Evolutionary conservation across 352 stramenopile genomes (phyloP), one percentile per base, ranked within the genome.

Genomic region (Phytophthora citrophthora): DNA sequence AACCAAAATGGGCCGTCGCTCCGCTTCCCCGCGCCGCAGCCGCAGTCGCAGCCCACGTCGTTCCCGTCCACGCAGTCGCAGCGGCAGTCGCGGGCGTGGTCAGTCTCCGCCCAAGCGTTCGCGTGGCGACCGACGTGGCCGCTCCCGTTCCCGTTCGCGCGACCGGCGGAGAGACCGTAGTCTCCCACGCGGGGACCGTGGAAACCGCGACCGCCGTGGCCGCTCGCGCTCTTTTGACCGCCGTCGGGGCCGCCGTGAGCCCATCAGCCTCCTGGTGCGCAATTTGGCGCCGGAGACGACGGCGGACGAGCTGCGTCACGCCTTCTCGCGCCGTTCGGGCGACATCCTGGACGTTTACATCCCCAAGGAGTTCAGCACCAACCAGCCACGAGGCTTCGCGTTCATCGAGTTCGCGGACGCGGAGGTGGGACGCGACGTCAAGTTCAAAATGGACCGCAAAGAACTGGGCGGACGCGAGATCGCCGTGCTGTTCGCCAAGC

Each of bases 401-500:
- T 93, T 93, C 64, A 88, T 93, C 23, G 85, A 93, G 76, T 91
- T 93, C 57, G 62, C 60, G 4, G 85, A 93, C 49, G 67, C 72
- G 27, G 79, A 70, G 18, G 77, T 90, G n/a, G 85, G 78, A 3
- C 72, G 85, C 11, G 81, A 90, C 26, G 67, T 90, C 34, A 93
- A 93, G 74, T 76, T 83, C 59, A 65, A 79, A 56, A 91, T 91
- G 82, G 85, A 93, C 54, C 82, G 85, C 48, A 79, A 77, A 43
- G 75, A 72, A 20, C 70, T 93, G 8, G 72, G 85, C 31, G 85
- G 82, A 8, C 75, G 72, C n/a, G 85, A 93, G 71, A 89, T 93
- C 43, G 82, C 80, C 5, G 85, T 93, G 48, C 65, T 93, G 8
- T 93, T 93, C 59, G 85, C 85, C 7, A 83, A 93, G 63, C 79